phyloP scores from a whole-genome alignment of 2,329 filamentous ascomycete species.

The Microsporum ferrugineum region DNA sequence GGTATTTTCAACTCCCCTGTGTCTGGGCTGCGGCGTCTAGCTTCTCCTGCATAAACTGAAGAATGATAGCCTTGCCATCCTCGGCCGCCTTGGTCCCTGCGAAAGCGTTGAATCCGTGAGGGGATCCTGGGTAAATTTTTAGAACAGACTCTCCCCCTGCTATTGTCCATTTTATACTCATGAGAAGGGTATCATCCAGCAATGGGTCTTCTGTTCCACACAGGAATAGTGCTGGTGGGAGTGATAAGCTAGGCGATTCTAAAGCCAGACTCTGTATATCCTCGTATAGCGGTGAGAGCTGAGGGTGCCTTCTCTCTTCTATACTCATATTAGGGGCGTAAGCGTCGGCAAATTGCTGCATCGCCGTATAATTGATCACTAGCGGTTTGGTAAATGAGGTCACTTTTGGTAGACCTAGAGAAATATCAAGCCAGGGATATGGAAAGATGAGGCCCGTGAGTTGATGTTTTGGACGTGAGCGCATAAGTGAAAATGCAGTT shows the following conservation, averaged over 20 bases:
- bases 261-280: slow-evolving; percentile 26
- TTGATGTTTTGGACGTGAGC: not conserved
- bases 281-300: slow-evolving; percentile 42
- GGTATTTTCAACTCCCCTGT: not conserved
- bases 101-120: slow-evolving; percentile 43
- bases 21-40: not conserved
- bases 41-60: not conserved
- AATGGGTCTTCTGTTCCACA: slow-evolving; percentile 46
- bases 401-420: not conserved
- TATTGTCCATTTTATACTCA: slow-evolving; percentile 45
- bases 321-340: not conserved
- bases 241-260: slow-evolving; percentile 16
- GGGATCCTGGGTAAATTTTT: slow-evolving; percentile 44
- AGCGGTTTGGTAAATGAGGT: not conserved
- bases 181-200: slow-evolving; percentile 42
- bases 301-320: slow-evolving; percentile 23
- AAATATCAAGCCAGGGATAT: not conserved
- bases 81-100: not conserved
- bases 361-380: not conserved
- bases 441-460: not conserved
- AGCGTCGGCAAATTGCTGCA: not conserved
- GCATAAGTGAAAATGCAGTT: slow-evolving; percentile 38
- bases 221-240: slow-evolving; percentile 46
- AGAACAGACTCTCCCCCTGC: slow-evolving; percentile 40
- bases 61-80: not conserved